phyloP scores from a whole-genome alignment of 495 filamentous ascomycete genomes.

The Penicillium atrosanguineum region DNA sequence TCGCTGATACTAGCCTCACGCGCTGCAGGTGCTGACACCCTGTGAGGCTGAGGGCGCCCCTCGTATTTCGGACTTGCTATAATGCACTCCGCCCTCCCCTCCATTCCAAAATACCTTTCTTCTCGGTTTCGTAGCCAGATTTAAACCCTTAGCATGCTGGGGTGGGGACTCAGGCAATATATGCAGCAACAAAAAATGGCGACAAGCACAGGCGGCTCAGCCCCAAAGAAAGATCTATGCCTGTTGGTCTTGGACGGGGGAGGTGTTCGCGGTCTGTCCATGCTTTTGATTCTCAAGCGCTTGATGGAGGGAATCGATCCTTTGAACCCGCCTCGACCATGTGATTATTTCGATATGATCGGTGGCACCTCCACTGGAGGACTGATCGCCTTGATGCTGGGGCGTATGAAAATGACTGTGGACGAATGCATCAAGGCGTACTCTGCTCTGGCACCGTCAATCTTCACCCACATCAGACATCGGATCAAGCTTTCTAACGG shows the following conservation, averaged over 20 bases:
- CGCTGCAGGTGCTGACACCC: no score
- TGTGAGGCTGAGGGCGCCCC: no score
- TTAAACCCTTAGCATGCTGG: no score
- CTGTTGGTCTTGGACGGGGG: constrained; percentile 53
- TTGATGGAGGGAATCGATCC: constrained; percentile 51
- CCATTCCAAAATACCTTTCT: no score
- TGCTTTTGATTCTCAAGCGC: constrained; percentile 47
- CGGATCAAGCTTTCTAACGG: constrained; percentile 25
- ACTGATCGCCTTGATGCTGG: constrained; percentile 42
- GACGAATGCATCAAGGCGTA: constrained; percentile 49
- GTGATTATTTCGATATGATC: constrained; percentile 47
- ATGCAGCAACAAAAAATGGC: no score
- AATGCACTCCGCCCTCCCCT: no score
- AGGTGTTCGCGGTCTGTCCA: constrained; percentile 52
- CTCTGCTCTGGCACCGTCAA: constrained; percentile 25
- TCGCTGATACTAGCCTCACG: no score
- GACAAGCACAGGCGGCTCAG: no score
- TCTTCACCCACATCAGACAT: constrained; percentile 23
- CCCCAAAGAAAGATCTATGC: no score
- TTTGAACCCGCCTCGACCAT: constrained; percentile 33
- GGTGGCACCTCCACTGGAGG: constrained; percentile 42
- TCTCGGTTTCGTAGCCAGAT: no score
- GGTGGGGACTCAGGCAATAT: no score
- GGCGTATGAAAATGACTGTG: constrained; percentile 44
- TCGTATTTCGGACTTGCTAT: no score